Evolutionary conservation across 306 rosid genomes (phyloP).

Genomic region (Cucurbita maxima): DNA sequence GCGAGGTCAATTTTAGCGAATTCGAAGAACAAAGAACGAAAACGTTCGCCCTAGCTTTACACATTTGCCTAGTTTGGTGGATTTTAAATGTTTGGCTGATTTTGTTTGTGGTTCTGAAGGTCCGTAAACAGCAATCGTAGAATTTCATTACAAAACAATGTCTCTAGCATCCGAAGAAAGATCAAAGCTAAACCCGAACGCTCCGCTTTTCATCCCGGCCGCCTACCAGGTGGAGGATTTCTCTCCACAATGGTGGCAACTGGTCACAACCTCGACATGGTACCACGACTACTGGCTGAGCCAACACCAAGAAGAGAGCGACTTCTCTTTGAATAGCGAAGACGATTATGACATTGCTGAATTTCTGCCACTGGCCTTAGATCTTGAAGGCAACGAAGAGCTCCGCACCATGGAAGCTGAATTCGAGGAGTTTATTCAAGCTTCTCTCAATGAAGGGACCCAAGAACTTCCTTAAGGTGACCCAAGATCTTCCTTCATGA

Average conservation of each 20-base stretch:
- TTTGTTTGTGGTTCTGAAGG: neutral
- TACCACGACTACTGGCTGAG: constrained; percentile 74
- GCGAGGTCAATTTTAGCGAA: neutral
- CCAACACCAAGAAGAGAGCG: constrained; percentile 49
- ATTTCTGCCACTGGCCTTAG: constrained; percentile 59
- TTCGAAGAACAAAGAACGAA: neutral
- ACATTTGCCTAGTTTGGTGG: neutral
- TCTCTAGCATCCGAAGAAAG: constrained; percentile 30
- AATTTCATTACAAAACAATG: constrained; percentile 1
- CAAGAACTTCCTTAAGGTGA: neutral
- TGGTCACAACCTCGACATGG: constrained; percentile 72
- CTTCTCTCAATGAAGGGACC: constrained; percentile 29
- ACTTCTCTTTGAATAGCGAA: constrained; percentile 21
- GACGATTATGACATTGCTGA: constrained; percentile 28
- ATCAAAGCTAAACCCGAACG: constrained; percentile 65
- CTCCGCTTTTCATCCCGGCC: constrained; percentile 71
- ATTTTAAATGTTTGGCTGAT: neutral
- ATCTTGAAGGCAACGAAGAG: constrained; percentile 49
- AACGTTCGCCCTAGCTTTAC: neutral
- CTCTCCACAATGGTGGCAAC: constrained; percentile 90
- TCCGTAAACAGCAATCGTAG: neutral
- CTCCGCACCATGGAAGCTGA: constrained; percentile 44
- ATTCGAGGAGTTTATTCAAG: constrained; percentile 52
- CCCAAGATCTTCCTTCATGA: neutral
- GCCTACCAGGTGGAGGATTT: constrained; percentile 85